phyloP scores from a whole-genome alignment of 768 basidiomycete genomes.

The Pisolithus microcarpus region DNA sequence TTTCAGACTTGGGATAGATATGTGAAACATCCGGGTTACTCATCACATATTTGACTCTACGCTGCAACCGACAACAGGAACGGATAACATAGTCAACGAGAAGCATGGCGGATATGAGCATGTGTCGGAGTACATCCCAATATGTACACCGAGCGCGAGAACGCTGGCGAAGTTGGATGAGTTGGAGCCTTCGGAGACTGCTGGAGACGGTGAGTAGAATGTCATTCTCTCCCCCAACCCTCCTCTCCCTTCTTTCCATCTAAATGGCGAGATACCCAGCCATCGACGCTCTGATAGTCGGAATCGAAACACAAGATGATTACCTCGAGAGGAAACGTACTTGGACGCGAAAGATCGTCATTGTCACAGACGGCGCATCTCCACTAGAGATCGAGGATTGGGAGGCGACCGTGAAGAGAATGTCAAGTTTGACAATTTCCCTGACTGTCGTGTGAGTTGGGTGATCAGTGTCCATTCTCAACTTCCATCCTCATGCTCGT shows the following conservation, averaged over 20 bases:
- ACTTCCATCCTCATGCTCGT: constrained; percentile 4
- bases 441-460: constrained; percentile 65
- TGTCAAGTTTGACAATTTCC: constrained; percentile 50
- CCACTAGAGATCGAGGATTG: constrained; percentile 70
- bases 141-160: constrained; percentile 55
- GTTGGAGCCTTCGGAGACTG: constrained; percentile 46
- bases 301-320: constrained; percentile 65
- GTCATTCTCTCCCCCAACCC: background rate
- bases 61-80: constrained; percentile 35
- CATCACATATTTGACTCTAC: background rate
- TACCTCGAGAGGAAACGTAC: constrained; percentile 66
- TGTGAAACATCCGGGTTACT: no score
- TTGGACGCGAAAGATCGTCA: constrained; percentile 78
- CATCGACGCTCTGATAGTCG: constrained; percentile 83
- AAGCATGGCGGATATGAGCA: constrained; percentile 66
- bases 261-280: constrained; percentile 36
- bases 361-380: constrained; percentile 82
- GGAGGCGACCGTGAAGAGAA: constrained; percentile 58
- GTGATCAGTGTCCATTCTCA: background rate
- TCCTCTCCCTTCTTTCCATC: background rate
- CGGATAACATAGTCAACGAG: constrained; percentile 56
- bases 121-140: constrained; percentile 62
- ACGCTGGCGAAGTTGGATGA: constrained; percentile 62
- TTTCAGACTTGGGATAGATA: no score
- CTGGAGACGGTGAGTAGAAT: constrained; percentile 57